Percentiles rank a stretch among this genome's conserved stretches.
These are phyloP conservation scores for Dendrobium catenatum DNA, from an alignment of 106 monocot genomes.

Conservation along the genomic window DNA sequence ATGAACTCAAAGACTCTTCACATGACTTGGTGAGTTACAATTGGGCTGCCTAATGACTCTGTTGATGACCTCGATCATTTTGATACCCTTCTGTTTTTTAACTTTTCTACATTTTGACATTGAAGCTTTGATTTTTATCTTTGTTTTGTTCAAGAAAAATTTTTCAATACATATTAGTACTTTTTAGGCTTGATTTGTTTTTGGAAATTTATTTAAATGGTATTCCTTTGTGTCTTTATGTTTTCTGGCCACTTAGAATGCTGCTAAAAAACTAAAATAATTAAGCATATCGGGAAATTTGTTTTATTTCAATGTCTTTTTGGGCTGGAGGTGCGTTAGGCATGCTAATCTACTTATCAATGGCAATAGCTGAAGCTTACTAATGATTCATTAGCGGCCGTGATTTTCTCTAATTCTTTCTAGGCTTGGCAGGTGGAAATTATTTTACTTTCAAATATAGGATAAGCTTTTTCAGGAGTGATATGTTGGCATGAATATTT, in stretches of 20 bases:
- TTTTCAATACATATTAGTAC: not conserved
- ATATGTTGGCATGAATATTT: not conserved
- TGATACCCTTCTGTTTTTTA: not conserved
- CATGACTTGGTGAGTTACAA: slow-evolving; percentile 60
- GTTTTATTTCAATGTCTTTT: not conserved
- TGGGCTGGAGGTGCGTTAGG: not conserved
- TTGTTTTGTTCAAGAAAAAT: not conserved
- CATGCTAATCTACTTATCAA: not conserved
- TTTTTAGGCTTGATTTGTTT: not conserved
- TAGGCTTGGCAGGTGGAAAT: not conserved
- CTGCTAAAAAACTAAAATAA: not conserved
- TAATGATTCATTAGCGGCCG: not conserved
- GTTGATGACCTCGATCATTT: not conserved
- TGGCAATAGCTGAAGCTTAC: not conserved
- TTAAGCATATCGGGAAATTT: not conserved
- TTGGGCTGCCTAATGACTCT: not conserved
- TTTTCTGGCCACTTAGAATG: not conserved
- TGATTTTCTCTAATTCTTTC: not conserved
- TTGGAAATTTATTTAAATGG: not conserved
- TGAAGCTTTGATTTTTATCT: not conserved
- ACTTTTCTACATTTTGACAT: not conserved
- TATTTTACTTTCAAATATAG: not conserved
- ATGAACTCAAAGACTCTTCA: slow-evolving; percentile 57
- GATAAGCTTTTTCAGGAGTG: not conserved
- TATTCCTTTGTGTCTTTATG: not conserved